Conservation (phyloP, 148 eudicot genomes). For the Vaccinium vitisidaea region DNA sequence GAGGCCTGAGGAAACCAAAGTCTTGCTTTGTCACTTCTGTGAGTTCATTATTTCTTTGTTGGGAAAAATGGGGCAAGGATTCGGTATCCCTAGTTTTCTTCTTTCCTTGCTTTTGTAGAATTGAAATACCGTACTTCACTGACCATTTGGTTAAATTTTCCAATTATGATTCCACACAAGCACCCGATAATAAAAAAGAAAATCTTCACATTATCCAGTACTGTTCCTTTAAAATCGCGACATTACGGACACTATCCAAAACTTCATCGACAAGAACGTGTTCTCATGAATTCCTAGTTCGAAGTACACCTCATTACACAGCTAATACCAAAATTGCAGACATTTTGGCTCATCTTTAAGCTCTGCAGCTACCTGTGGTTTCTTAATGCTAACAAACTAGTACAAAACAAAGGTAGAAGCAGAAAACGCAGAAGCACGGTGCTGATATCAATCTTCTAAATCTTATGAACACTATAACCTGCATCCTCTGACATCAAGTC, state of each 20-base stretch:
- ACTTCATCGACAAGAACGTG: background rate
- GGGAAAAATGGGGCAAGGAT: no score
- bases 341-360: background rate
- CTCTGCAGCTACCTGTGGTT: background rate
- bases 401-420: background rate
- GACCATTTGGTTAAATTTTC: no score
- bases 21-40: background rate
- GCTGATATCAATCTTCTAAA: slow-evolving; percentile 25
- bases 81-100: no score
- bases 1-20: no score
- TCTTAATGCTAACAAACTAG: no score
- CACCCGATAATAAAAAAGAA: no score
- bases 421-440: background rate
- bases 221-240: background rate
- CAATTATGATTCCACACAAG: no score
- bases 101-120: no score
- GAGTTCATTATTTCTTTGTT: background rate
- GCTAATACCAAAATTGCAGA: background rate
- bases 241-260: background rate
- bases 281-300: background rate
- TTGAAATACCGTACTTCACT: no score
- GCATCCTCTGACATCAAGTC: slow-evolving; percentile 63
- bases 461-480: slow-evolving; percentile 66
- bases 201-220: no score
- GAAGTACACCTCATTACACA: background rate